Percentiles rank a stretch among this genome's conserved stretches.
phyloP scores from a whole-genome alignment of 176 grass and related monocot genomes.

The Eragrostis nindensis region DNA sequence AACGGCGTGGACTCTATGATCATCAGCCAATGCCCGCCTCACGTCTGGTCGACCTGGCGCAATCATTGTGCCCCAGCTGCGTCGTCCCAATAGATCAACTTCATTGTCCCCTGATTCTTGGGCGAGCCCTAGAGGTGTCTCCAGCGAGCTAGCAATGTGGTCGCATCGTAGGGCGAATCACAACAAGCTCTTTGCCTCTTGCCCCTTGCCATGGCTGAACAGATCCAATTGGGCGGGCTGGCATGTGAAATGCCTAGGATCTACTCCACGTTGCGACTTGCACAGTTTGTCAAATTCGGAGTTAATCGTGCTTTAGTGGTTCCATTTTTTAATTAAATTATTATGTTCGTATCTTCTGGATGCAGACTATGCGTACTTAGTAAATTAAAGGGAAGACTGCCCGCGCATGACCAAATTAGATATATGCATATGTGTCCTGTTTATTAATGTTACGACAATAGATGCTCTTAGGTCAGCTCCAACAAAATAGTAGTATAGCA shows the following conservation, averaged over 20 bases:
- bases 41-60: neutral
- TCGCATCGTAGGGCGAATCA: neutral
- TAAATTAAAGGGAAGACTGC: neutral
- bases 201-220: conserved; percentile 1
- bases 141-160: neutral
- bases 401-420: neutral
- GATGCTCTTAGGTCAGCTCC: neutral
- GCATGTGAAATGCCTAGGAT: conserved; percentile 3
- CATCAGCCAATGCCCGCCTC: neutral
- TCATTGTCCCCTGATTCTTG: conserved; percentile 35
- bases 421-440: neutral
- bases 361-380: neutral
- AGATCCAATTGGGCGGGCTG: neutral
- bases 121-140: conserved; percentile 29
- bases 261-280: neutral
- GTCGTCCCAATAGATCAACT: neutral
- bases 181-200: neutral
- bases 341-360: neutral
- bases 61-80: conserved; percentile 19
- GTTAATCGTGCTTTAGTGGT: conserved; percentile 4
- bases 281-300: neutral
- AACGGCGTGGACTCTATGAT: neutral
- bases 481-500: neutral
- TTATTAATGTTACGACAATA: neutral
- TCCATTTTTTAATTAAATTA: neutral